phyloP scores from a whole-genome alignment of 768 basidiomycete species.

The Tulasnella sp. region DNA sequence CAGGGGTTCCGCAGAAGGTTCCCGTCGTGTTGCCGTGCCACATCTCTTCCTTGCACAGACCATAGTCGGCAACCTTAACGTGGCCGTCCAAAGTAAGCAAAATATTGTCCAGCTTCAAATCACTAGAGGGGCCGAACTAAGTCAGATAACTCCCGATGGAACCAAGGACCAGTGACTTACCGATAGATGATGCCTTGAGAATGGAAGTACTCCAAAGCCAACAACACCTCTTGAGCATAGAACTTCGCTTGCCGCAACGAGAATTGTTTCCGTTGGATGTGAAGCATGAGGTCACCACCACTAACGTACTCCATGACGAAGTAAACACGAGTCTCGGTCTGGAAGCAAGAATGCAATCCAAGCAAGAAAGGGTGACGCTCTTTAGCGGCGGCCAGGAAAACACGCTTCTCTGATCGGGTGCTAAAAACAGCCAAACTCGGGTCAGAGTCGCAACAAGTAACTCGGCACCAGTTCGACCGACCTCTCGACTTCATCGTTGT shows the following conservation, averaged over 20 bases:
- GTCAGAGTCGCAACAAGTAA: background rate
- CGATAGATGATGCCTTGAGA: constrained; percentile 98
- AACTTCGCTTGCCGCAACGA: constrained; percentile 98
- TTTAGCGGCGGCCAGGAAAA: constrained; percentile 93
- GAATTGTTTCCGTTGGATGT: constrained; percentile 98
- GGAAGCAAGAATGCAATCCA: constrained; percentile 97
- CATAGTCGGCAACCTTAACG: constrained; percentile 98
- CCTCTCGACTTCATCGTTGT: constrained; percentile 99
- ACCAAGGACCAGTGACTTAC: constrained; percentile 44
- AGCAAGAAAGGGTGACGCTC: constrained; percentile 98
- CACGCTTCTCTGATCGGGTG: constrained; percentile 98
- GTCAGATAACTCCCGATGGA: background rate
- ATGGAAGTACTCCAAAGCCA: constrained; percentile 98
- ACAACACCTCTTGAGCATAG: constrained; percentile 93
- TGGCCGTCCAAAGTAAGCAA: constrained; percentile 94
- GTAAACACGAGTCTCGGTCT: constrained; percentile 98
- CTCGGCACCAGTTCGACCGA: constrained; percentile 40
- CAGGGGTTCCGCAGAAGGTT: constrained; percentile 98
- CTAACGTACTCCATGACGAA: constrained; percentile 99
- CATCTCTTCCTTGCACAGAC: constrained; percentile 99
- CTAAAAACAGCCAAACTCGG: constrained; percentile 43
- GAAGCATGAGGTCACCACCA: constrained; percentile 98
- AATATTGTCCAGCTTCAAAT: constrained; percentile 97
- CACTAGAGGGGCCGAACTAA: constrained; percentile 47
- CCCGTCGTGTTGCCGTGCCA: constrained; percentile 93